Percentiles rank a stretch among this genome's conserved stretches.
These are phyloP conservation scores for Pigoraptor vietnamica DNA, from an alignment of 78 protist species.

Conservation along the genomic window DNA sequence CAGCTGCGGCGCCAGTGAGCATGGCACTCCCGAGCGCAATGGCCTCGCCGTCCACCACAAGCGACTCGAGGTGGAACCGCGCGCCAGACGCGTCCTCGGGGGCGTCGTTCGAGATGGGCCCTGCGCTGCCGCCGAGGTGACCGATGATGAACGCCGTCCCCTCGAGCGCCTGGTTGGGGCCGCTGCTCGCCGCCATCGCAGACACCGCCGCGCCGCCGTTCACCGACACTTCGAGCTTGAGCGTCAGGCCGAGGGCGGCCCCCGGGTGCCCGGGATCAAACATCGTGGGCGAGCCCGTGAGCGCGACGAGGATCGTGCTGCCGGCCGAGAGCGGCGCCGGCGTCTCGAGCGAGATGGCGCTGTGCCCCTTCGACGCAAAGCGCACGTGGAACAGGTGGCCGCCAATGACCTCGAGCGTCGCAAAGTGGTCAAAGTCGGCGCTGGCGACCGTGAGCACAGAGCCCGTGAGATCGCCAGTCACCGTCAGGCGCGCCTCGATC, in stretches of 20 bases:
- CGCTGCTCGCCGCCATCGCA: neutral
- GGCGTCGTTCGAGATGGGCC: too few species aligned
- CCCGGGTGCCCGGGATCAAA: neutral
- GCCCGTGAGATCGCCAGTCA: neutral
- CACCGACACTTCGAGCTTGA: neutral
- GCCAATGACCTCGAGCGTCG: neutral
- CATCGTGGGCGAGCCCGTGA: neutral
- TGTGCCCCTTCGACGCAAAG: neutral
- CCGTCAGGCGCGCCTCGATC: neutral
- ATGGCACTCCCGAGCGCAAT: too few species aligned
- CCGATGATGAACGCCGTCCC: neutral
- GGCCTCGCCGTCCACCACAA: too few species aligned
- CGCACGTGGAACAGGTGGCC: neutral
- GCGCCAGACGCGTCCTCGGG: too few species aligned
- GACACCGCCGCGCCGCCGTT: neutral
- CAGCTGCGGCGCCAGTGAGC: too few species aligned
- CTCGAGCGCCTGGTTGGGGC: neutral
- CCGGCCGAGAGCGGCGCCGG: neutral
- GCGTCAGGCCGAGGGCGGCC: neutral
- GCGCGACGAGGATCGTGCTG: neutral
- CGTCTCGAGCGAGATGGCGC: neutral
- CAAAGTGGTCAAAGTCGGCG: neutral
- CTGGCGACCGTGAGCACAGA: neutral
- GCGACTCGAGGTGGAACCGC: too few species aligned
- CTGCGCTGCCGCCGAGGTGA: too few species aligned